Conservation (phyloP, 257 asterid species). For the Solanum rostratum region DNA sequence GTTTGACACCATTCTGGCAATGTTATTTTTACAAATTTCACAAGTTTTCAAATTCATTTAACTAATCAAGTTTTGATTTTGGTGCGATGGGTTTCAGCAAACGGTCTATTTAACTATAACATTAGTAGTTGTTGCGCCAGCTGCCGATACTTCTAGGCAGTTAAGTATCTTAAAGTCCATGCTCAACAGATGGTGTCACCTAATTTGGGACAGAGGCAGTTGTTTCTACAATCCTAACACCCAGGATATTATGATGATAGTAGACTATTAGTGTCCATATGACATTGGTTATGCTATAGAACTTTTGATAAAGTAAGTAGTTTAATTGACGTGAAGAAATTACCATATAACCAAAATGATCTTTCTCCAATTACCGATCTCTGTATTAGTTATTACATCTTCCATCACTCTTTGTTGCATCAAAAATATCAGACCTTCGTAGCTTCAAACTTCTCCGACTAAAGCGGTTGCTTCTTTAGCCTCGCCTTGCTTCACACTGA, state of each 20-base stretch:
- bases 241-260: background rate
- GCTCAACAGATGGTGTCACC: background rate
- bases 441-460: background rate
- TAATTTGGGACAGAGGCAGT: background rate
- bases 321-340: background rate
- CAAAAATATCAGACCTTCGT: background rate
- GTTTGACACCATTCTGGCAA: background rate
- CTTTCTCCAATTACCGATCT: background rate
- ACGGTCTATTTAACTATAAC: background rate
- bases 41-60: background rate
- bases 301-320: background rate
- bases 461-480: background rate
- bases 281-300: background rate
- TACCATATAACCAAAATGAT: background rate
- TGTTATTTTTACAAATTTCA: background rate
- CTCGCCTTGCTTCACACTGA: background rate
- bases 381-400: background rate
- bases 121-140: background rate
- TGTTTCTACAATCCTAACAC: background rate
- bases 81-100: background rate
- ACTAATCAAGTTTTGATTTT: background rate
- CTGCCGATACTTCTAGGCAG: background rate
- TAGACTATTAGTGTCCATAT: background rate
- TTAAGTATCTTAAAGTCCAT: background rate
- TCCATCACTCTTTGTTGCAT: background rate